These are phyloP conservation scores for Dactylorhiza incarnata DNA, from an alignment of 106 monocot genomes.

Conservation along the genomic window DNA sequence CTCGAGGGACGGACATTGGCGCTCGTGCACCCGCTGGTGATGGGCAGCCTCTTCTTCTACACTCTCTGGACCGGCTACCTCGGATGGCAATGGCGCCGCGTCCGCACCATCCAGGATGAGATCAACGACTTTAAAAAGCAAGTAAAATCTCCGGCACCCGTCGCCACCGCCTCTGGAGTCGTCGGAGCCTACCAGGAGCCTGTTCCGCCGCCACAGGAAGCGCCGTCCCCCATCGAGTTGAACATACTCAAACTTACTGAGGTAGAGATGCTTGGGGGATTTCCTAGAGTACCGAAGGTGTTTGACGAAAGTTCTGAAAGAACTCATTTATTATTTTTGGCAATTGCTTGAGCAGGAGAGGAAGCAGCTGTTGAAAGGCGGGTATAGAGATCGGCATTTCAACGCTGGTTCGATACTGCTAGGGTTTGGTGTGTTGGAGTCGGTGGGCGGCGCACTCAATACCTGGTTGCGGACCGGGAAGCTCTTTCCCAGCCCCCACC, in stretches of 20 bases:
- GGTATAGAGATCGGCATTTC: slow-evolving; percentile 71
- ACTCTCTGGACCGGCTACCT: slow-evolving; percentile 82
- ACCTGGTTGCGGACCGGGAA: slow-evolving; percentile 87
- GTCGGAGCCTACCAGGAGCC: background rate
- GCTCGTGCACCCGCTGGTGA: slow-evolving; percentile 73
- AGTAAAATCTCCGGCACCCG: slow-evolving; percentile 26
- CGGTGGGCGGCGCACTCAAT: slow-evolving; percentile 69
- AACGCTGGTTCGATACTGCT: slow-evolving; percentile 84
- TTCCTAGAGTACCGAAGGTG: background rate
- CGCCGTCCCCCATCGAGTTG: slow-evolving; percentile 37
- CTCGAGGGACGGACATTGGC: slow-evolving; percentile 69
- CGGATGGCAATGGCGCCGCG: slow-evolving; percentile 95
- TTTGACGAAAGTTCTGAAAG: background rate
- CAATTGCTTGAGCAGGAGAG: slow-evolving; percentile 44
- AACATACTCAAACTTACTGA: slow-evolving; percentile 74
- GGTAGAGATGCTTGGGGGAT: slow-evolving; percentile 15
- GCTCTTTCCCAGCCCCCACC: slow-evolving; percentile 89
- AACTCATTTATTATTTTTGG: background rate
- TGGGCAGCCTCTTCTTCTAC: slow-evolving; percentile 74
- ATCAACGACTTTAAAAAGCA: slow-evolving; percentile 91
- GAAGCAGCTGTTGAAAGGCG: slow-evolving; percentile 74
- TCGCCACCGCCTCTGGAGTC: slow-evolving; percentile 14
- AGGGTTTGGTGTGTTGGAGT: slow-evolving; percentile 68
- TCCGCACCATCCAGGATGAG: slow-evolving; percentile 78
- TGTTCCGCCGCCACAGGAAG: slow-evolving; percentile 8